A percentile compares a stretch with the other conserved stretches of the same genome.
Evolutionary conservation across 305 asterid genomes (phyloP).

Genomic region (Petunia hybrid): DNA sequence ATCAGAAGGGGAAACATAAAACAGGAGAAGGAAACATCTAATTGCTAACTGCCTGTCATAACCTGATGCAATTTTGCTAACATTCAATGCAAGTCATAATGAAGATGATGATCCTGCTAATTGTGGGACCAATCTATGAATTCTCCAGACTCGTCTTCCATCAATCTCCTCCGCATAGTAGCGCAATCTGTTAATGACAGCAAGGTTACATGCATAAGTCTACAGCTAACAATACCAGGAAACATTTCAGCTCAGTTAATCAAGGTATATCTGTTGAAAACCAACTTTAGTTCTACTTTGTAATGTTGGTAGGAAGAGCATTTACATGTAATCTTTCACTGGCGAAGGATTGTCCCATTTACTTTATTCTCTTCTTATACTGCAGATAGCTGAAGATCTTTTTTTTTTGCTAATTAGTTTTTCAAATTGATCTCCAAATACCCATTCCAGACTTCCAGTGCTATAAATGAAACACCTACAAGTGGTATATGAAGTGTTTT

Average conservation of each 20-base stretch:
- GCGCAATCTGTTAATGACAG: constrained; percentile 59
- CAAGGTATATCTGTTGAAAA: neutral
- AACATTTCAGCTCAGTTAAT: neutral
- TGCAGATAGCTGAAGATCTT: neutral
- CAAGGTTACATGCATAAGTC: constrained; percentile 21
- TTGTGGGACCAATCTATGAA: constrained; percentile 81
- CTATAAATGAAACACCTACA: neutral
- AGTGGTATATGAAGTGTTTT: neutral
- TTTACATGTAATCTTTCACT: constrained; percentile 6
- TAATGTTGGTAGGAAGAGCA: neutral
- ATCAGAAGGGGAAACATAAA: neutral
- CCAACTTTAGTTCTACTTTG: neutral
- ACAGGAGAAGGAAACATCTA: neutral
- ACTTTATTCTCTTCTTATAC: neutral
- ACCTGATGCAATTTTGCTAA: neutral
- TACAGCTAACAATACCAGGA: neutral
- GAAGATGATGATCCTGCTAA: constrained; percentile 54
- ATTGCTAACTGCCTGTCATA: neutral
- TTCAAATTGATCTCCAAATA: constrained; percentile 2
- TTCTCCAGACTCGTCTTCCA: constrained; percentile 71
- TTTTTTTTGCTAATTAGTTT: neutral
- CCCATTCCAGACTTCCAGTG: neutral
- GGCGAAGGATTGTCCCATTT: neutral
- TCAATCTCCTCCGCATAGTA: constrained; percentile 51
- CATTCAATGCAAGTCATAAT: constrained; percentile 40